These are phyloP conservation scores for Colletotrichum caudatum DNA, from an alignment of 2,329 filamentous ascomycete genomes.

Conservation along the genomic window DNA sequence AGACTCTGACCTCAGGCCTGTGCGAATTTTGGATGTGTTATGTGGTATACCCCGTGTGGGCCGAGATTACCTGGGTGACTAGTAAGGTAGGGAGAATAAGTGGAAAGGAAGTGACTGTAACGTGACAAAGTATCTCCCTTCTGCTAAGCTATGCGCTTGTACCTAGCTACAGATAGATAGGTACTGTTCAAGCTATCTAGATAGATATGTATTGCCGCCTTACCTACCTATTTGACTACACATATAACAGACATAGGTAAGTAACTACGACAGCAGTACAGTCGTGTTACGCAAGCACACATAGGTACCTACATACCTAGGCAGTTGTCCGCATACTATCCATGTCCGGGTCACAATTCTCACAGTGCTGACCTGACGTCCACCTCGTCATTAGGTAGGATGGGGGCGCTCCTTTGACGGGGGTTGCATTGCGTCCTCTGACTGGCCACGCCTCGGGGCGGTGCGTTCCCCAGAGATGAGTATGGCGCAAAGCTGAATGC, in stretches of 20 bases:
- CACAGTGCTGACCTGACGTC: slow-evolving; percentile 19
- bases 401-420: slow-evolving; percentile 28
- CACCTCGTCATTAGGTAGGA: slow-evolving; percentile 38
- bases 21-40: background rate
- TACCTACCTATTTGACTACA: no score
- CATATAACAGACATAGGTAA: no score
- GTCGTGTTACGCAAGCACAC: no score
- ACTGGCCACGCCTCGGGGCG: slow-evolving; percentile 17
- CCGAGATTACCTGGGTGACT: background rate
- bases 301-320: background rate
- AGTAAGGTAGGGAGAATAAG: background rate
- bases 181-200: no score
- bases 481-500: slow-evolving; percentile 11
- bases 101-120: background rate
- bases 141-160: no score
- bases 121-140: slow-evolving; percentile 1
- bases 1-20: slow-evolving; percentile 42
- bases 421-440: slow-evolving; percentile 15
- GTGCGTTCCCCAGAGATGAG: slow-evolving; percentile 27
- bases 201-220: no score
- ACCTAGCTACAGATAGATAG: no score
- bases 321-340: background rate
- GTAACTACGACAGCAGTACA: no score
- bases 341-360: background rate
- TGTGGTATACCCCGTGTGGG: background rate